Base-by-base conservation (phyloP, 805 yeast genomes). In the Saturnispora ahearnii region DNA sequence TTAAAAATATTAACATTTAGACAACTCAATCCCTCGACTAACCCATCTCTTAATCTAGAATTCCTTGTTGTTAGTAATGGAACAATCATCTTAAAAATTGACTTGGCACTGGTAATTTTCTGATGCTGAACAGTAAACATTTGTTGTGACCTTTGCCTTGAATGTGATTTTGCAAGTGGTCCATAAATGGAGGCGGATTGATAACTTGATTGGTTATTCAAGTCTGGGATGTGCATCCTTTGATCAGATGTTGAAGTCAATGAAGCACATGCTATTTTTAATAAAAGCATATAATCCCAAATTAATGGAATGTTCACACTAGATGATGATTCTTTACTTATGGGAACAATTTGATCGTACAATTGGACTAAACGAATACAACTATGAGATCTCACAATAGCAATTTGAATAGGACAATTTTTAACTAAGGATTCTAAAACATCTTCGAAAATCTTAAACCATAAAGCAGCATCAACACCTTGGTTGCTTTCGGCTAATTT, bases 391-490 rank as follows among this genome's bases (percentile, higher is more conserved):
- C 99, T 77, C 54, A 96, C 88, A 50, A 93, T 71, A 0, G 98
- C 99, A 65, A 91, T 88, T 0, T 96, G 91, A 61, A 91, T 82
- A 0, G 99, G 98, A 59, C 95, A 89, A 44, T 74, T 75, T 52
- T 80, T 86, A 53, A 87, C 88, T 52, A 93, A 79, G 1, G 79
- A 72, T 32, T 76, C 80, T 40, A 93, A 67, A 2, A 93, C 68
- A 34, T 76, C 77, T 2, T 97, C 97, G 58, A 86, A 89, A 1
- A 84, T 76, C 53, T 95, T 77, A 59, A 91, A 84, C 99, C 99
- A 93, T n/a, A 93, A 69, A 0, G 98, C 96, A 1, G 95, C 82
- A 67, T 93, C 99, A 9, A 93, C 90, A 1, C 98, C 97, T 60
- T 90, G 86, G 51, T 85, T 95, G 2, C 96, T 85, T 56, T 87